Conservation (phyloP, 352 stramenopile species). For the Pilasporangium apinafurcum region DNA sequence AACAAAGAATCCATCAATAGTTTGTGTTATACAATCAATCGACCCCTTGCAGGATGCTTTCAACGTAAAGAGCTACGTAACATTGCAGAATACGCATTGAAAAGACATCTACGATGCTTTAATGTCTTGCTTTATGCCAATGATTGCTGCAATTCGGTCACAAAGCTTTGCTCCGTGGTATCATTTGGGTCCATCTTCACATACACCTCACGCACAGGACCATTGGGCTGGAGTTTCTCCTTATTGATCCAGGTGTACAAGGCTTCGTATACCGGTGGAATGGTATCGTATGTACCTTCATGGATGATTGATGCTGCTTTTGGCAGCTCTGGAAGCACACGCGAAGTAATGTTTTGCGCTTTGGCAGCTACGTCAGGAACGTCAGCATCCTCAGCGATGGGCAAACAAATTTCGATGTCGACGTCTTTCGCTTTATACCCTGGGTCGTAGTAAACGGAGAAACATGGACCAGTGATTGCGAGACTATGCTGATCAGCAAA, state of each 20-base stretch:
- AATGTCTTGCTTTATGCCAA: slow-evolving; percentile 7
- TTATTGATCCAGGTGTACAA: slow-evolving; percentile 29
- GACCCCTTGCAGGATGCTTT: too few species aligned
- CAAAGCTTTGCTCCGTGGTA: slow-evolving; percentile 6
- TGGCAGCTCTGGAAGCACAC: slow-evolving; percentile 8
- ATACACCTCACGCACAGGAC: slow-evolving; percentile 33
- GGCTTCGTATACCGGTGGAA: slow-evolving; percentile 17
- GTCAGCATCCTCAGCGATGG: slow-evolving; percentile 13
- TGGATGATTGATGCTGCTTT: slow-evolving; percentile 28
- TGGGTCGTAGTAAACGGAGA: slow-evolving; percentile 34
- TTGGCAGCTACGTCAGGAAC: slow-evolving; percentile 7
- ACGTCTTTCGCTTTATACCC: slow-evolving; percentile 32
- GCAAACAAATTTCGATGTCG: slow-evolving; percentile 44
- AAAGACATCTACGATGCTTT: neutral
- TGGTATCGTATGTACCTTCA: slow-evolving; percentile 16
- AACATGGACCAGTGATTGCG: slow-evolving; percentile 11
- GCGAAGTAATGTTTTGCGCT: slow-evolving; percentile 14
- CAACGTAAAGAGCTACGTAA: too few species aligned
- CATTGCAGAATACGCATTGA: neutral
- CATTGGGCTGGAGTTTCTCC: slow-evolving; percentile 18
- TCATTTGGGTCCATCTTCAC: slow-evolving; percentile 20
- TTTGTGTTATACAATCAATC: too few species aligned
- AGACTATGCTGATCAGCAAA: slow-evolving; percentile 19
- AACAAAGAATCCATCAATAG: too few species aligned
- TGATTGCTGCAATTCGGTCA: slow-evolving; percentile 27